Base-by-base conservation (phyloP, 768 basidiomycete species). In the Kwoniella sp. region DNA sequence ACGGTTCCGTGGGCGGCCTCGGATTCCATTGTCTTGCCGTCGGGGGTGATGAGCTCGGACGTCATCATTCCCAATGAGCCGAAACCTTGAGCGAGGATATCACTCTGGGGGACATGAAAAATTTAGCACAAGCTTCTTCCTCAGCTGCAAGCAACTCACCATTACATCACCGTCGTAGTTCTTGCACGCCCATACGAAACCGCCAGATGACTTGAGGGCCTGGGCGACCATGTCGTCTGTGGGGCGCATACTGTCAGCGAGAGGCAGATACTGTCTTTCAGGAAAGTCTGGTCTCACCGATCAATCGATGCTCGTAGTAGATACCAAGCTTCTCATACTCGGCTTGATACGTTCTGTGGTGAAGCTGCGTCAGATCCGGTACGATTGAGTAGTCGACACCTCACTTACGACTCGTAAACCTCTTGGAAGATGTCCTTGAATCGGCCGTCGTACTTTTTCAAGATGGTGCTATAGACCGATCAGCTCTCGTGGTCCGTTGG, bases 391-490 rank as follows among this genome's bases (percentile, higher is more conserved):
- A n/a, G n/a, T n/a, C n/a, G n/a, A n/a, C n/a, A n/a, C n/a, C n/a
- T n/a, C n/a, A n/a, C 77, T 44, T 53, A 82, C 84, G 83, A 73
- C 7, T 95, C 91, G 79, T 92, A 99, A 73, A 97, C 88, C 74
- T 96, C 92, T 80, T 97, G 88, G 88, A 99, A 96, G 78, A 95
- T 93, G 74, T 99, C 96, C 84, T 99, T 99, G 87, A 98, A 99
- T 29, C 94, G 87, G 48, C 96, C 96, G 76, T 98, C 96, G 80
- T 99, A 99, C 78, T 89, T 93, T 62, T 81, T 80, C 68, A 81
- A 60, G 62, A 81, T 81, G 25, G 80, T 81, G 74, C 77, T 80
- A 19, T 19, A 19, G 40, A 10, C 8, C 7, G 40, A 19, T 44
- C 40, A 44, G 40, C 40, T 44, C 17, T 44, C 40, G n/a, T n/a